Conservation (phyloP, 2,329 filamentous ascomycete species). For the Botrytis paeoniae region DNA sequence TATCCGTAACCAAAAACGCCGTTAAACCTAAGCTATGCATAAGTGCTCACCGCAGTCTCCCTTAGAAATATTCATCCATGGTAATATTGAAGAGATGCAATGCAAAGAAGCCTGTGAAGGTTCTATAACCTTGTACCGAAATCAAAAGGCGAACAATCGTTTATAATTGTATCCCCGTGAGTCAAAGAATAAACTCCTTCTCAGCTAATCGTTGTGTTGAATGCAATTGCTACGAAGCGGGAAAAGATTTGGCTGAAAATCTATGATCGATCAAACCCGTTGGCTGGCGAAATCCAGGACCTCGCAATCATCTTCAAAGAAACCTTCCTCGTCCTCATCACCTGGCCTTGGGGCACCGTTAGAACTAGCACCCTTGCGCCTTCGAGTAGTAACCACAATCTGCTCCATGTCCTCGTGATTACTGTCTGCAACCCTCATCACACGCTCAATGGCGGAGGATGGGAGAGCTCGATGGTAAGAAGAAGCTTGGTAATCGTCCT, state of each 20-base stretch:
- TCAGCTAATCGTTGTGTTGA: background rate
- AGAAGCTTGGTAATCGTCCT: slow-evolving; percentile 49
- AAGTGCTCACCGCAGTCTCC: background rate
- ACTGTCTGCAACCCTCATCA: slow-evolving; percentile 50
- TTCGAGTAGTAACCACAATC: slow-evolving; percentile 77
- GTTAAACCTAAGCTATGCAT: slow-evolving; percentile 10
- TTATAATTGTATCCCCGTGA: background rate
- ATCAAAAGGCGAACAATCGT: background rate
- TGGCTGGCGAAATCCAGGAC: slow-evolving; percentile 83
- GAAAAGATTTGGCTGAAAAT: background rate
- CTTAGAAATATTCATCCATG: background rate
- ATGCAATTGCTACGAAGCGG: background rate
- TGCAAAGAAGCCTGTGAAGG: slow-evolving; percentile 4
- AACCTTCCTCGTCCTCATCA: slow-evolving; percentile 66
- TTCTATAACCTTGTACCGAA: background rate
- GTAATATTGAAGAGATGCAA: background rate
- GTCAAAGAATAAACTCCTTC: background rate
- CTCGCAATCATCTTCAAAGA: slow-evolving; percentile 92
- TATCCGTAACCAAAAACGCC: slow-evolving; percentile 11
- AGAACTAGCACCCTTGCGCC: slow-evolving; percentile 56
- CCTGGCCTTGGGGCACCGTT: slow-evolving; percentile 39
- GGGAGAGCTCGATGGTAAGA: slow-evolving; percentile 58
- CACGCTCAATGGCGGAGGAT: slow-evolving; percentile 61
- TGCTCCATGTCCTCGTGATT: slow-evolving; percentile 59
- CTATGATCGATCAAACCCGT: slow-evolving; percentile 47